These are phyloP conservation scores for Bacidia gigantensis DNA, from an alignment of 495 filamentous ascomycete species.

Conservation along the genomic window DNA sequence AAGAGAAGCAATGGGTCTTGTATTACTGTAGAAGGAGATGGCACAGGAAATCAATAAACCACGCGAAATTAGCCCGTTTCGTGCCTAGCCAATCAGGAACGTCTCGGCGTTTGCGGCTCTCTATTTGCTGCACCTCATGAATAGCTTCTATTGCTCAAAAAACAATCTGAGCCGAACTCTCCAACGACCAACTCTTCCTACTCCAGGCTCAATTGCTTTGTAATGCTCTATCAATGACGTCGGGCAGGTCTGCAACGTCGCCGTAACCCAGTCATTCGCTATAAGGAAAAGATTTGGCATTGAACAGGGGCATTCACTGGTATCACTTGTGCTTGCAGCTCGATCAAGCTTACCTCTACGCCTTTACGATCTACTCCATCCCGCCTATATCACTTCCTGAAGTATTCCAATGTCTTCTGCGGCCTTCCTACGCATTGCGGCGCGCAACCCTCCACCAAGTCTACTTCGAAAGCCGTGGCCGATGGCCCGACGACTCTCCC, in stretches of 20 bases:
- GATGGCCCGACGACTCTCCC: conserved; percentile 8
- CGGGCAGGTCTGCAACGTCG: background rate
- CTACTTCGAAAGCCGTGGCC: conserved; percentile 27
- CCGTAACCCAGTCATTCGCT: background rate
- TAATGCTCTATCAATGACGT: background rate
- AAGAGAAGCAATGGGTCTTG: too few relatives aligned
- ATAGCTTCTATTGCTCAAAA: too few relatives aligned
- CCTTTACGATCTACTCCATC: background rate
- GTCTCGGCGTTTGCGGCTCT: too few relatives aligned
- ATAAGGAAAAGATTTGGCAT: background rate
- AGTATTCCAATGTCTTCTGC: conserved; percentile 53
- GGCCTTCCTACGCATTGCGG: conserved; percentile 55
- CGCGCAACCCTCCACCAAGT: conserved; percentile 50
- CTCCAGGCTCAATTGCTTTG: background rate
- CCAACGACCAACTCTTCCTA: too few relatives aligned
- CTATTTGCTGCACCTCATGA: too few relatives aligned
- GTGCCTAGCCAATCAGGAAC: too few relatives aligned
- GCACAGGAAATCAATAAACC: too few relatives aligned
- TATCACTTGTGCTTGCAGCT: background rate
- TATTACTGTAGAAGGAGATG: too few relatives aligned
- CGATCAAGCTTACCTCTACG: background rate
- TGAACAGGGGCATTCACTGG: background rate
- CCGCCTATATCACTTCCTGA: background rate
- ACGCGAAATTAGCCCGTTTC: too few relatives aligned
- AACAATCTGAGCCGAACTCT: too few relatives aligned